These are phyloP conservation scores for Gracilariopsis chorda DNA, from an alignment of 23 red algal species.

Conservation along the genomic window DNA sequence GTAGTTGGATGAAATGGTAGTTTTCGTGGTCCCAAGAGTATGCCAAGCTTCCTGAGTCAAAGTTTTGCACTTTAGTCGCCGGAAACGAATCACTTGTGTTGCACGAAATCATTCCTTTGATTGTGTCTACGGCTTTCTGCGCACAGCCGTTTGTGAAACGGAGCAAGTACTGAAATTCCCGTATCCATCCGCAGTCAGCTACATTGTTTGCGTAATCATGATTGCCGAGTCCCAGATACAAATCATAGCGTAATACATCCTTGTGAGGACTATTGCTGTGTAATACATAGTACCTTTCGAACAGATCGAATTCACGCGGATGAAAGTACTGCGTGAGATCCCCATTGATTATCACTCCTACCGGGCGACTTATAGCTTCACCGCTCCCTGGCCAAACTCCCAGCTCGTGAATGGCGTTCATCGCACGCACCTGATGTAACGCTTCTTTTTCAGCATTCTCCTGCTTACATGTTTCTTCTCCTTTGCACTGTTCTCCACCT, in stretches of 20 bases:
- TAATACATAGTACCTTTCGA: not conserved
- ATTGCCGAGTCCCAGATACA: not conserved
- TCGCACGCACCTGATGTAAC: not conserved
- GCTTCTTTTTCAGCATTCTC: not conserved
- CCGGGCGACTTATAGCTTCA: not conserved
- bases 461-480: not conserved
- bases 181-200: not conserved
- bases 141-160: not conserved
- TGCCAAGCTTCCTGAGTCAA: not conserved
- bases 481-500: not conserved
- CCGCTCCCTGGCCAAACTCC: not conserved
- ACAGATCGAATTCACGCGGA: not conserved
- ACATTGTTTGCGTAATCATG: constrained; percentile 14
- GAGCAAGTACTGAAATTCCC: not conserved
- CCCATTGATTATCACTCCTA: not conserved
- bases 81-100: not conserved
- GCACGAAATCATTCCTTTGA: not conserved
- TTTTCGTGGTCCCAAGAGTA: not conserved
- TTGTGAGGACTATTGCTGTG: not conserved
- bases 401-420: not conserved
- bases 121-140: not conserved
- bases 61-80: not conserved
- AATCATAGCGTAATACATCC: not conserved
- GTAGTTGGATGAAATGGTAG: constrained; percentile 5
- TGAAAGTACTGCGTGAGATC: constrained; percentile 15